A percentile compares a stretch with the other conserved stretches of the same genome.
These are phyloP conservation scores for Lanmaoa rubissima DNA, from an alignment of 768 basidiomycete genomes.

Conservation along the genomic window DNA sequence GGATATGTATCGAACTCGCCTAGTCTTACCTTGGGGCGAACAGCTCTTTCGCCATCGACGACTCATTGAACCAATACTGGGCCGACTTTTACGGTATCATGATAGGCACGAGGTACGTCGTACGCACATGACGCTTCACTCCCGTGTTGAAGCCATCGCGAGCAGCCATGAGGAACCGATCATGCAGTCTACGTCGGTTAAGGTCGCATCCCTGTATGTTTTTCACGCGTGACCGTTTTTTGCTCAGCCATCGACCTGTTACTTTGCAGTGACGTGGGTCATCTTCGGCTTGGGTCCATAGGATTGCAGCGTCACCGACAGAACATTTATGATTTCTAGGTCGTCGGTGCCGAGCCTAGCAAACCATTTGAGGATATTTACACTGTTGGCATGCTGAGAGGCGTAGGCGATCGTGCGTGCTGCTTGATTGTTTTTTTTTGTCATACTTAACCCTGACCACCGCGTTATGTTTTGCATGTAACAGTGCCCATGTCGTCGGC, in stretches of 20 bases:
- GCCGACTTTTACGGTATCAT: constrained; percentile 54
- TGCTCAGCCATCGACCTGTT: background rate
- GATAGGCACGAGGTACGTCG: constrained; percentile 56
- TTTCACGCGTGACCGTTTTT: too few species aligned
- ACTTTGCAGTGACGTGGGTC: constrained; percentile 48
- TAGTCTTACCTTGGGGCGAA: background rate
- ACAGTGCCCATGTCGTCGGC: background rate
- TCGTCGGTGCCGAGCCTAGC: background rate
- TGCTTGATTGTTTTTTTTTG: background rate
- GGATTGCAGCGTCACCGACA: background rate
- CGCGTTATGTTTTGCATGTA: background rate
- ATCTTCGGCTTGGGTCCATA: constrained; percentile 24
- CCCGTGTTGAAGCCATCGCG: background rate
- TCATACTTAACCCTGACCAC: background rate
- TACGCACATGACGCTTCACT: background rate
- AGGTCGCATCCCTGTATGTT: too few species aligned
- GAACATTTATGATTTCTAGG: background rate
- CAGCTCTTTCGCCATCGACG: constrained; percentile 54
- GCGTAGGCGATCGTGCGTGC: background rate
- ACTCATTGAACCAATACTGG: constrained; percentile 51
- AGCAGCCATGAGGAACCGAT: constrained; percentile 69
- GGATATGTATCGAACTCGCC: background rate
- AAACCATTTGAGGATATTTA: constrained; percentile 54
- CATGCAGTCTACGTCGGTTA: constrained; percentile 44
- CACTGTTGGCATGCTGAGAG: constrained; percentile 49